Conservation (phyloP, 768 basidiomycete genomes). For the Leccinum broughii region DNA sequence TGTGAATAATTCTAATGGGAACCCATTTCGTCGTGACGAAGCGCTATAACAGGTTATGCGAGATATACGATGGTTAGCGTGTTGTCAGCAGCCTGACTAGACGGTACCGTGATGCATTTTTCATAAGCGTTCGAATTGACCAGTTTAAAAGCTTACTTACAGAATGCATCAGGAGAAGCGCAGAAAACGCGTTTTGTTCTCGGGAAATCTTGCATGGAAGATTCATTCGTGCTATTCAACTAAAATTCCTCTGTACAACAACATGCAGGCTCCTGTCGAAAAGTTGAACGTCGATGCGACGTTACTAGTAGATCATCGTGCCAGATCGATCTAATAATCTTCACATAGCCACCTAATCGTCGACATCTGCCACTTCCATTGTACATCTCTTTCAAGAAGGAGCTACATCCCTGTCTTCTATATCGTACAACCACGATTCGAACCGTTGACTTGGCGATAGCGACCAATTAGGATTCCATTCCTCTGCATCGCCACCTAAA, state of each 20-base stretch:
- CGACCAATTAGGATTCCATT: neutral
- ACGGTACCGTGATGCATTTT: neutral
- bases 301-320: neutral
- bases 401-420: neutral
- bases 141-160: neutral
- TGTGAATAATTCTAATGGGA: neutral
- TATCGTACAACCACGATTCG: neutral
- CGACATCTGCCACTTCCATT: neutral
- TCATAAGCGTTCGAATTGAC: neutral
- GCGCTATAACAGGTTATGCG: neutral
- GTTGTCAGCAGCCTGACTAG: too few species aligned
- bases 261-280: neutral
- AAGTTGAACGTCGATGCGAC: neutral
- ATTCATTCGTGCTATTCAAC: neutral
- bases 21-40: neutral
- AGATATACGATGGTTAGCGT: neutral
- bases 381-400: neutral
- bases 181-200: neutral
- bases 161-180: neutral
- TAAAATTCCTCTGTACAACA: neutral
- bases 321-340: neutral
- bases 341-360: neutral
- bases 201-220: neutral
- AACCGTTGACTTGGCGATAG: neutral
- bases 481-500: neutral